phyloP scores from a whole-genome alignment of 768 basidiomycete species.

The Dioszegia crocea region DNA sequence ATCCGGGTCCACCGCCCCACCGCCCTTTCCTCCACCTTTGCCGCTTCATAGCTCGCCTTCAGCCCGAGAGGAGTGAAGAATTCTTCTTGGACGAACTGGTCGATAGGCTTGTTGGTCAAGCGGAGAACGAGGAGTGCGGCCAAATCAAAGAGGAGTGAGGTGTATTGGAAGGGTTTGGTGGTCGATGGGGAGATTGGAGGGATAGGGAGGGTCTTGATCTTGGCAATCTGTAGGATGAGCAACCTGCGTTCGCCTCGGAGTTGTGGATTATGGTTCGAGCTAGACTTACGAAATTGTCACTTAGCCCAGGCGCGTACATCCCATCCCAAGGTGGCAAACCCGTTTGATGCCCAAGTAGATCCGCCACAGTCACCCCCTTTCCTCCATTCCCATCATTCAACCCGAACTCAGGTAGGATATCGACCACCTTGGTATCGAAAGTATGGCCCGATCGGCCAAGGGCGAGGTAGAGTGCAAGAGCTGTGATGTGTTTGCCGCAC shows the following conservation, averaged over 20 bases:
- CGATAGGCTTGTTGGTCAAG: slow-evolving; percentile 3
- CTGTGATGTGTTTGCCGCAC: slow-evolving; percentile 6
- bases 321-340: slow-evolving; percentile 6
- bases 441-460: neutral
- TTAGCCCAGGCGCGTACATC: slow-evolving; percentile 1
- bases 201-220: slow-evolving; percentile 2
- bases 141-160: slow-evolving; percentile 4
- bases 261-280: too few species aligned
- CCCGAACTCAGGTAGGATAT: slow-evolving; percentile 4
- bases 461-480: slow-evolving; percentile 4
- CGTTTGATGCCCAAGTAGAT: slow-evolving; percentile 7
- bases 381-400: neutral
- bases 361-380: slow-evolving; percentile 3
- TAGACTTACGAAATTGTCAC: neutral
- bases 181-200: neutral
- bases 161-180: slow-evolving; percentile 3
- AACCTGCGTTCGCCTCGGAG: too few species aligned
- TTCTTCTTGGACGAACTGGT: slow-evolving; percentile 1
- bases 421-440: neutral
- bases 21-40: neutral
- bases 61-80: slow-evolving; percentile 1
- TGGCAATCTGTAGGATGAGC: neutral
- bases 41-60: neutral
- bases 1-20: neutral
- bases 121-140: neutral